Conservation (phyloP, 192 early-diverging fungal species). For the Hyaloraphidium curvatum region DNA sequence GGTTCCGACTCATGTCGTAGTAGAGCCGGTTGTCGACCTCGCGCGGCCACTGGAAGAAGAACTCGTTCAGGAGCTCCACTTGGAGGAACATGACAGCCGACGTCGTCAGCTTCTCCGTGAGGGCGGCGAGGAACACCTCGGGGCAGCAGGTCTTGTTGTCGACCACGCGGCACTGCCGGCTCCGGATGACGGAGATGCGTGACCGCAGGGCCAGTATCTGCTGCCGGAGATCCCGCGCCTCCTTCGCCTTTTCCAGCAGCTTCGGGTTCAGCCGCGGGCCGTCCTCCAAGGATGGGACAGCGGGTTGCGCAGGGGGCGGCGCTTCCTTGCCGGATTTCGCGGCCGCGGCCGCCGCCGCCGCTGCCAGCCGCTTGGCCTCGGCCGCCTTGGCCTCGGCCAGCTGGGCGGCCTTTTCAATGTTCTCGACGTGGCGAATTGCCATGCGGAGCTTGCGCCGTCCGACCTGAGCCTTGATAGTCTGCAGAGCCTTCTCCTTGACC, state of each 20-base stretch:
- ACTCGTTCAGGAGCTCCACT: slow-evolving; percentile 91
- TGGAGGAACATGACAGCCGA: slow-evolving; percentile 94
- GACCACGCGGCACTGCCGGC: slow-evolving; percentile 55
- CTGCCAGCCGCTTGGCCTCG: slow-evolving; percentile 7
- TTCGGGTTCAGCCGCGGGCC: slow-evolving; percentile 27
- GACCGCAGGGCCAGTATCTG: slow-evolving; percentile 55
- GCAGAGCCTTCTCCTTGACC: slow-evolving; percentile 45
- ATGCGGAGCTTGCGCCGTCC: slow-evolving; percentile 64
- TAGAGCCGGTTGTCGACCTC: slow-evolving; percentile 84
- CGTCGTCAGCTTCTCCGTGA: slow-evolving; percentile 87
- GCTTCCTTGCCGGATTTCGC: not conserved
- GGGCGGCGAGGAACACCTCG: slow-evolving; percentile 75
- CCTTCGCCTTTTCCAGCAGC: slow-evolving; percentile 54
- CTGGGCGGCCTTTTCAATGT: slow-evolving; percentile 39
- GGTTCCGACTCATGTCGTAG: slow-evolving; percentile 56
- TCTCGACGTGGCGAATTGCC: slow-evolving; percentile 60
- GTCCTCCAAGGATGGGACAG: not conserved
- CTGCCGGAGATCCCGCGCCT: slow-evolving; percentile 59
- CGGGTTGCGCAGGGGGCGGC: not conserved
- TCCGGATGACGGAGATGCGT: slow-evolving; percentile 60
- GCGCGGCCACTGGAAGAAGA: slow-evolving; percentile 92
- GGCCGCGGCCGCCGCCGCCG: not conserved
- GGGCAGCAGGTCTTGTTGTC: slow-evolving; percentile 85
- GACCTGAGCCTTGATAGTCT: slow-evolving; percentile 48
- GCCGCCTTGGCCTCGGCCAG: slow-evolving; percentile 16